Evolutionary conservation across 1,284 basidiomycete species (phyloP), one percentile per base, ranked within the genome.

Genomic region (Ganoderma resinaceum): DNA sequence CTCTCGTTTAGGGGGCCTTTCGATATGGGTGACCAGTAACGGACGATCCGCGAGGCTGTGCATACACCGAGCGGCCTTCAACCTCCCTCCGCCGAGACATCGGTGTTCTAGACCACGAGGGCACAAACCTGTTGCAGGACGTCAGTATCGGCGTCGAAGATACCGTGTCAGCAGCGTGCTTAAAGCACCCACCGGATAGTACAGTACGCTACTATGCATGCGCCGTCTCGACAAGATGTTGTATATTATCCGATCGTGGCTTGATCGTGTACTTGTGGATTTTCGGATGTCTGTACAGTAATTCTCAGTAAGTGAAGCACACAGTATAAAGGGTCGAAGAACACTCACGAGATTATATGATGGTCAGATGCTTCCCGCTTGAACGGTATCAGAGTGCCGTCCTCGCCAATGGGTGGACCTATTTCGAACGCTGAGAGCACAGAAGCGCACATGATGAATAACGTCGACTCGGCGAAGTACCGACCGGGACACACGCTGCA

Each of bases 401-500:
- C 23, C 26, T 60, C 66, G 37, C 58, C 63, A 7, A 65, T 14
- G 8, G 67, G 67, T 0, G 60, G 59, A 11, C 38, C 42, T 26
- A 73, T 67, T 12, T 60, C 43, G 20, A 71, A 66, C 1, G 64
- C 46, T 20, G 65, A 59, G 16, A 73, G 37, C 40, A 73, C 38
- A 33, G 61, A 69, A 0, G 72, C 65, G n/a, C 55, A 63, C 31
- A 59, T 12, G 26, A 69, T 67, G 68, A 71, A 71, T 11, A 71
- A 60, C 11, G 58, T 59, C 14, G 66, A 37, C 8, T 65, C 63
- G 11, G 67, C 66, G 26, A 71, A 60, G 29, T 58, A n/a, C 12
- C 38, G 62, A 14, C 72, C 72, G 5, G 72, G 67, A 23, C 72
- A 73, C 7, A 67, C 55, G n/a, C 72, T 73, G 46, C 5, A 31